phyloP scores from a whole-genome alignment of 2,329 filamentous ascomycete genomes.

The Cryphonectria japonica region DNA sequence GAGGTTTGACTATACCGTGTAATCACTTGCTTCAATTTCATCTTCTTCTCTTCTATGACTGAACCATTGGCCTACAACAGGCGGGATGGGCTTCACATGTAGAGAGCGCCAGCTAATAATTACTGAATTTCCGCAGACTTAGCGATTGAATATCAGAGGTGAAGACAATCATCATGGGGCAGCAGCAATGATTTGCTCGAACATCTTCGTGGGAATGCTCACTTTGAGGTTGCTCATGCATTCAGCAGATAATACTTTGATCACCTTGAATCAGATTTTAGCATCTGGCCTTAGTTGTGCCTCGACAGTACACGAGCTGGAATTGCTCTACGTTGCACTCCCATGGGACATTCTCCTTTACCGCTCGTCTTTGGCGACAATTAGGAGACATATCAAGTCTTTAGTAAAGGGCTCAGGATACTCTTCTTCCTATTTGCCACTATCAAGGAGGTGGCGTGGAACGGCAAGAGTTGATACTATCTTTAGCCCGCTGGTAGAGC shows the following conservation, averaged over 20 bases:
- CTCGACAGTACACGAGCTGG: neutral
- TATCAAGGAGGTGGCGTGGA: no score
- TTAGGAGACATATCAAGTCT: neutral
- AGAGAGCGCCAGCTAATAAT: neutral
- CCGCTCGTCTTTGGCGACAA: neutral
- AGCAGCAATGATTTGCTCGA: no score
- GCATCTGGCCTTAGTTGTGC: neutral
- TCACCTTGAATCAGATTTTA: neutral
- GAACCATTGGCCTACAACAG: neutral
- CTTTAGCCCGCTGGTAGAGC: no score
- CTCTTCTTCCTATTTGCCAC: no score
- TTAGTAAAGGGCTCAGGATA: no score
- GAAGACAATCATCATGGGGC: no score
- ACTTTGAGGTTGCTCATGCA: no score
- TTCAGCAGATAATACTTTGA: neutral
- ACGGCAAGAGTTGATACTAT: no score
- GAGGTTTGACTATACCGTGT: no score
- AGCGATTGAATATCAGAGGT: neutral
- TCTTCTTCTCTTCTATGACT: neutral
- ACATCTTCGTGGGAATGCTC: no score
- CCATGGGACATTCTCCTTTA: neutral
- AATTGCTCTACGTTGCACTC: neutral
- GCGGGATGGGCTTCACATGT: neutral
- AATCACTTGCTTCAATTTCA: no score
- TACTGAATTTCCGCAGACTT: neutral